These are phyloP conservation scores for Otatea glauca DNA, from an alignment of 176 grass and related monocot species.

Conservation along the genomic window DNA sequence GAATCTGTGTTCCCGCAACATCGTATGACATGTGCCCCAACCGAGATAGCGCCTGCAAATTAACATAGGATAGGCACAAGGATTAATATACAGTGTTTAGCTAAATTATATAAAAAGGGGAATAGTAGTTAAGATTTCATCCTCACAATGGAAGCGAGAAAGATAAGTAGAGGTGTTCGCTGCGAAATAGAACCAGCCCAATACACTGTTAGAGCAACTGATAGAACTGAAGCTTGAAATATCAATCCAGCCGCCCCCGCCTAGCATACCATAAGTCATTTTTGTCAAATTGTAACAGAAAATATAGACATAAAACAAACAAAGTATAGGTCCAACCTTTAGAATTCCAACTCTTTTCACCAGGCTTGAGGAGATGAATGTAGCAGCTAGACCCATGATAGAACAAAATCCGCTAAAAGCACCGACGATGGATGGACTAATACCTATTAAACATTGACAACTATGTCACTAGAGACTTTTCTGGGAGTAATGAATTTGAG, in stretches of 20 bases:
- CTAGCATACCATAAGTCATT: conserved; percentile 53
- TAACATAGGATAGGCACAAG: conserved; percentile 18
- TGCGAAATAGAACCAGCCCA: conserved; percentile 79
- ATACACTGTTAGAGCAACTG: conserved; percentile 73
- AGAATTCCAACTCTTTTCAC: conserved; percentile 96
- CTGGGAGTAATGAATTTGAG: conserved; percentile 3
- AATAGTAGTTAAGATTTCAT: conserved; percentile 29
- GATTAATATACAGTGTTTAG: conserved; percentile 2
- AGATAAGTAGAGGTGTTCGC: conserved; percentile 71
- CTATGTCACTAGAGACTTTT: background rate
- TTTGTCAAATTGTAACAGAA: conserved; percentile 15
- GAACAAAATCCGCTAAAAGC: conserved; percentile 90
- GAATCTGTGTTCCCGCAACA: conserved; percentile 90
- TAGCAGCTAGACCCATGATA: conserved; percentile 93
- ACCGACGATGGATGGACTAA: conserved; percentile 87
- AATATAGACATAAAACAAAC: background rate
- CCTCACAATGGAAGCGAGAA: conserved; percentile 85
- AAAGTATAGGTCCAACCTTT: conserved; percentile 65
- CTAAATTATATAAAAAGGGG: conserved; percentile 14
- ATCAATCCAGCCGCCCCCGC: conserved; percentile 94
- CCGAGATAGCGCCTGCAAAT: conserved; percentile 76
- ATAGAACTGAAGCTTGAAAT: conserved; percentile 86
- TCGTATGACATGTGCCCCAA: conserved; percentile 98
- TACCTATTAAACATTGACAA: conserved; percentile 57
- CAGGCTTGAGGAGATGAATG: conserved; percentile 80